Conservation (phyloP, 495 filamentous ascomycete species). For the Penicillium alfredii region DNA sequence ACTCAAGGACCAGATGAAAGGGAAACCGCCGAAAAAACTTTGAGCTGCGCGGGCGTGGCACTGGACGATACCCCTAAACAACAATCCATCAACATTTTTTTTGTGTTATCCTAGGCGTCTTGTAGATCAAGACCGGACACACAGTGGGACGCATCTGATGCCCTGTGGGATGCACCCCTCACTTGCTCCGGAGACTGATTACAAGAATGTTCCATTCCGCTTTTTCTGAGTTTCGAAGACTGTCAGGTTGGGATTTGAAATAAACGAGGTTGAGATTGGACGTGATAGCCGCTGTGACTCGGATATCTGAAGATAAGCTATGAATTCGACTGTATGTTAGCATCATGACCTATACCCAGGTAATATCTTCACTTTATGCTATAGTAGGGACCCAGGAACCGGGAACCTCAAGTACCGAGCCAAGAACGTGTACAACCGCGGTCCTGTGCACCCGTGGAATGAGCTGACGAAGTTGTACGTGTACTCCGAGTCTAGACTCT, state of each 20-base stretch:
- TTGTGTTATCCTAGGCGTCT: background rate
- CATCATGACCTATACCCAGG: too few species aligned
- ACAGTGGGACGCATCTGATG: slow-evolving; percentile 45
- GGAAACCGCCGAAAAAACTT: slow-evolving; percentile 35
- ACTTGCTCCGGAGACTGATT: slow-evolving; percentile 45
- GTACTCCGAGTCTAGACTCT: too few species aligned
- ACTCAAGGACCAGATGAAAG: slow-evolving; percentile 51
- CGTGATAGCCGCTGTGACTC: too few species aligned
- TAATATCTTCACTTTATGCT: too few species aligned
- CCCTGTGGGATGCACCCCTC: slow-evolving; percentile 43
- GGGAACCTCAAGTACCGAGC: too few species aligned
- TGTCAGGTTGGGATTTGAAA: background rate
- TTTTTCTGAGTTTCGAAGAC: background rate
- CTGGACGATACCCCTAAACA: slow-evolving; percentile 16
- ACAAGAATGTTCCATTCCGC: background rate
- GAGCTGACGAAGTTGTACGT: too few species aligned
- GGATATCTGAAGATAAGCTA: too few species aligned
- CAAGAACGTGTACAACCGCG: too few species aligned
- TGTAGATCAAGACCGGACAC: slow-evolving; percentile 31
- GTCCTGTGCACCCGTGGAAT: too few species aligned
- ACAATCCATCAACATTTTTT: slow-evolving; percentile 1
- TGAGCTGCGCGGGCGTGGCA: slow-evolving; percentile 15
- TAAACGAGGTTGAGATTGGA: too few species aligned
- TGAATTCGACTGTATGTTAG: too few species aligned
- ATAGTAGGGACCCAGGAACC: too few species aligned